Conservation (phyloP, 108 stramenopile genomes). For the Cyclotella distinguenda region DNA sequence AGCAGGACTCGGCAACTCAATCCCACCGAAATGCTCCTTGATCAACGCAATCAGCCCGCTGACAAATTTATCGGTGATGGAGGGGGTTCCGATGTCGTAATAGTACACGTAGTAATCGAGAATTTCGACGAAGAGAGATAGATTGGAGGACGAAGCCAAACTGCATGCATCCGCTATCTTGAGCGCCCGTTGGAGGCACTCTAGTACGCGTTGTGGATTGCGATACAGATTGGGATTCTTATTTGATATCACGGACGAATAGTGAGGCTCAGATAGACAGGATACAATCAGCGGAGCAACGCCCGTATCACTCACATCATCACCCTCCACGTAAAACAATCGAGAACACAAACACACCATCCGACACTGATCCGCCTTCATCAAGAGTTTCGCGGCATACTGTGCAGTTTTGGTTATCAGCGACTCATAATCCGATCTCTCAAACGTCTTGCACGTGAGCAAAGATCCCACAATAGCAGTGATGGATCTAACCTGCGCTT, state of each 20-base stretch:
- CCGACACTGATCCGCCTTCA: conserved; percentile 93
- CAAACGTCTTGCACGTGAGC: conserved; percentile 64
- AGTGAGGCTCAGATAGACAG: background rate
- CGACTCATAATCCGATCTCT: conserved; percentile 87
- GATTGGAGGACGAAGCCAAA: conserved; percentile 59
- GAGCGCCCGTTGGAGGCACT: conserved; percentile 90
- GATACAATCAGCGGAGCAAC: too few relatives aligned
- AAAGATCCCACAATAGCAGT: conserved; percentile 88
- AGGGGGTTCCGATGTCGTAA: conserved; percentile 88
- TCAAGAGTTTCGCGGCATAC: conserved; percentile 91
- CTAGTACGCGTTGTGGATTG: conserved; percentile 91
- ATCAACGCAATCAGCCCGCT: conserved; percentile 89
- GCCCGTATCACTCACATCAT: conserved; percentile 25
- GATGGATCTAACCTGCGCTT: conserved; percentile 83
- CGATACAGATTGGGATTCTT: conserved; percentile 48
- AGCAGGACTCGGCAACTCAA: conserved; percentile 42
- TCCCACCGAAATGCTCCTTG: conserved; percentile 85
- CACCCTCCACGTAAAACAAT: conserved; percentile 78
- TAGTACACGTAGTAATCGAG: conserved; percentile 94
- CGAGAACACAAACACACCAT: conserved; percentile 91
- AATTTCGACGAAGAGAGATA: conserved; percentile 93
- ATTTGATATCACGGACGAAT: too few relatives aligned
- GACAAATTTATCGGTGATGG: conserved; percentile 84
- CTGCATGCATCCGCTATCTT: conserved; percentile 92
- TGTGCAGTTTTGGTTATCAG: conserved; percentile 94